Evolutionary conservation across 139 green algal species (phyloP), one percentile per base, ranked within the genome.

Genomic region (Coelastrella sp.): DNA sequence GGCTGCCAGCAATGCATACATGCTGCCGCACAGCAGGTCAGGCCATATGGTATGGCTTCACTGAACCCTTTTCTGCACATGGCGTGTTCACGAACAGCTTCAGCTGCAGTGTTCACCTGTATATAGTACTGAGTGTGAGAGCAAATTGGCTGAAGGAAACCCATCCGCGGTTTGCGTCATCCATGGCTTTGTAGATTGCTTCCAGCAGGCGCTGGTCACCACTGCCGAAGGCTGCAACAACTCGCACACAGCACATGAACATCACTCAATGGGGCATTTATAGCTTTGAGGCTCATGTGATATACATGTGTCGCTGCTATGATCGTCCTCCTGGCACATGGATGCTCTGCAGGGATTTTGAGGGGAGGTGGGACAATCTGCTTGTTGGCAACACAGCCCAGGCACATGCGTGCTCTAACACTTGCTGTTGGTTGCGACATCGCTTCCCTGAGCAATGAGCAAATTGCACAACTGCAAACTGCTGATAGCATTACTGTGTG

Each of bases 141-240:
- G 56, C 85, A 89, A 92, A 86, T 78, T 92, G 90, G 17, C 25
- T 84, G 56, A 93, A 89, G 49, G 58, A 85, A 22, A 93, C 78
- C 56, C 63, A 90, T 58, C 90, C 90, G 7, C 63, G 68, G 56
- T 85, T 79, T 25, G 19, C 20, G 7, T 93, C 87, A 66, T 93
- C 90, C 81, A 91, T 89, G 22, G 85, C 90, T 20, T 49, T 72
- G 66, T 88, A 93, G 25, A 93, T 90, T 61, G 76, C 70, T 76
- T 93, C 76, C 56, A 91, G 58, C 35, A 93, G 87, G 4, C 76
- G 27, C 7, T 91, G 19, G 8, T 93, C 90, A 58, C n/a, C 72
- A 7, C 35, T 70, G 20, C 85, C 79, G 76, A 93, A 93, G 4
- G 82, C 90, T 93, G 85, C 73, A 59, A 17, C 12, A 58, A 24